Base-by-base conservation (phyloP, 257 asterid species). In the Thymus quinquecostatus region DNA sequence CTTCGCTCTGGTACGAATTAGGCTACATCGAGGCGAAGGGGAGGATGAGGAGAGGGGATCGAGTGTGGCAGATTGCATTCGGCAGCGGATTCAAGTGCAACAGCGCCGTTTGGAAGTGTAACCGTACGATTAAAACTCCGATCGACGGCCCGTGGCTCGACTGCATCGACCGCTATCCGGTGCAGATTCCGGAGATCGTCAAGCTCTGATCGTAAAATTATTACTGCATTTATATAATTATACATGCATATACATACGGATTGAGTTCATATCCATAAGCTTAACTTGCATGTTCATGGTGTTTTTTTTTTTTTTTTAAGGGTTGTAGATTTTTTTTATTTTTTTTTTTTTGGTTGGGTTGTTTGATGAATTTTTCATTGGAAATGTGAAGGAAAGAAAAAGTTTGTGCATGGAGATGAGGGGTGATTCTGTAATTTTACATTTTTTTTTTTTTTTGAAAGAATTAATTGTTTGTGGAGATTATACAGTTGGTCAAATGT, bases 11-110 rank as follows among this genome's bases (percentile, higher is more conserved):
- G 97, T 92, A 92, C 12, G 97, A 92, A 36, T 0, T 92, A 66
- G 54, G 86, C 30, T 91, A 91, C 74, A 87, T 89, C 4, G 97
- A 91, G 44, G 80, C 95, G 0, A 91, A 91, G 45, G 98, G 93
- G 68, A 85, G 91, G 89, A 92, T 92, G 96, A 84, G 59, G 77
- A 89, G 76, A 30, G 97, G 97, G 0, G 86, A 89, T 2, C 61
- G 97, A 11, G 83, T 91, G 21, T 91, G 97, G 97, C 97, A 91
- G 75, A 91, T 91, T 2, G 97, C 97, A 0, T 90, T 90, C 21
- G 96, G 95, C 21, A 90, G 96, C 78, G 96, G 96, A 0, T 89
- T 89, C 12, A 90, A 90, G 80, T 91, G 97, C 41, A 89, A 91
- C 81, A 87, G 96, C 59, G 96, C 96, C 0, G 91, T 91, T 8